Base-by-base conservation (phyloP, 306 rosid species). In the Malus orientalis region DNA sequence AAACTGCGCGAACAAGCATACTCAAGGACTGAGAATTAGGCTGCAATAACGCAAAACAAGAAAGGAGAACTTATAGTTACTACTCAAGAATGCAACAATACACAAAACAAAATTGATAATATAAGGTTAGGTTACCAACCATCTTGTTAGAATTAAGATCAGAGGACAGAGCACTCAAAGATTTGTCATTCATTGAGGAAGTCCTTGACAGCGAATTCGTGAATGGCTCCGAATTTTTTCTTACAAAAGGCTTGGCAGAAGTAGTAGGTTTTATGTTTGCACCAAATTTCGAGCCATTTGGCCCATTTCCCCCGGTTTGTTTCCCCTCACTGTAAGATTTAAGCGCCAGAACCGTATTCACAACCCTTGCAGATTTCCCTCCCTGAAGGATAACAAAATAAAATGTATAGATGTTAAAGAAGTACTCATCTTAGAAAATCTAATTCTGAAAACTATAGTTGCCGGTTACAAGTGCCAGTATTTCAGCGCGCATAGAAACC, bases 251-350 rank as follows among this genome's bases (percentile, higher is more conserved):
- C 75, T 91, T 91, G 38, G 86, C 70, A 6, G 93, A 68, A 22
- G 81, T 20, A 16, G 84, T 36, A 16, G 93, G 86, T 71, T 94
- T 94, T 65, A 89, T 78, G 80, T 87, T 90, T 79, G 91, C 97
- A 75, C 98, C 95, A 76, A 91, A 94, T 76, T 91, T 94, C 97
- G 96, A 94, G 59, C 97, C 98, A 81, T 82, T 78, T 78, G 84
- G 89, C 76, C 97, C 97, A 81, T 82, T 78, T 78, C 86, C 90
- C 76, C 97, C 97, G 0, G 86, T 81, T 57, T 86, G 95, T 85
- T 94, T 94, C 98, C 98, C 90, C 63, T 91, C 97, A 73, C 86
- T 80, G 67, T 85, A 94, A 76, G 98, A 91, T 80, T 94, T 94
- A 7, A 94, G 87, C n/a, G 93, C 98, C 79, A 94, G 74, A 68